phyloP scores from a whole-genome alignment of 345 rosid genomes.

The Salix exigua region DNA sequence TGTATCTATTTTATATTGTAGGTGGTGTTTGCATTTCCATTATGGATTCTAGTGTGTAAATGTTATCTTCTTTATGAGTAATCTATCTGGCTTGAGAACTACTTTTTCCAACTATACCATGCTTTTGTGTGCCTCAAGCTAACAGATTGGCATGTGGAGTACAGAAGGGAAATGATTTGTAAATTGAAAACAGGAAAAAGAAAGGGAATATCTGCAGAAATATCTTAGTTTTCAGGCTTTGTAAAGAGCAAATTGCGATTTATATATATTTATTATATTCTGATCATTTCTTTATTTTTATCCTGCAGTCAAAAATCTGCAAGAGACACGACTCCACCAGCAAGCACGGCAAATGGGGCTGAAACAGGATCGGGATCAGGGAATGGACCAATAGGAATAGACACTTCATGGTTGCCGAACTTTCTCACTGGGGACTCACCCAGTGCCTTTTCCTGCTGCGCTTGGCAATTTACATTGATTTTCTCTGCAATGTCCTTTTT shows the following conservation, averaged over 20 bases:
- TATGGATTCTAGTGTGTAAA: constrained; percentile 13
- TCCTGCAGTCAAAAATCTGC: constrained; percentile 55
- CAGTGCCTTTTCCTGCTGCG: constrained; percentile 10
- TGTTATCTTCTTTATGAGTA: constrained; percentile 10
- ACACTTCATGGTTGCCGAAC: constrained; percentile 45
- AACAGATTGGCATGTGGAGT: constrained; percentile 6
- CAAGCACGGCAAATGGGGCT: constrained; percentile 19
- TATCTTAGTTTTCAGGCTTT: not conserved
- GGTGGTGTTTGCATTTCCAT: not conserved
- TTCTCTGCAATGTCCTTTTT: constrained; percentile 14
- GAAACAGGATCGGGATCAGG: constrained; percentile 30
- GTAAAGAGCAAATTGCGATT: not conserved
- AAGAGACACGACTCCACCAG: constrained; percentile 22
- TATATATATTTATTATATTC: not conserved
- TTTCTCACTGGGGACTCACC: constrained; percentile 39
- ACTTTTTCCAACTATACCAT: not conserved
- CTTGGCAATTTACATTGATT: constrained; percentile 14
- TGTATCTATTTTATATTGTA: not conserved
- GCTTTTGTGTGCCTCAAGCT: constrained; percentile 20
- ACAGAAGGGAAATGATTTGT: constrained; percentile 1
- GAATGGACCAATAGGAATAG: constrained; percentile 19
- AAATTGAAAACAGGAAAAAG: not conserved
- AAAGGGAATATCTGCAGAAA: no score
- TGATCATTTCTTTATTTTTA: not conserved
- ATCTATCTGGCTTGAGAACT: constrained; percentile 18